A percentile compares a stretch with the other conserved stretches of the same genome.
phyloP scores from a whole-genome alignment of 306 rosid species.

The Castanea crenata region DNA sequence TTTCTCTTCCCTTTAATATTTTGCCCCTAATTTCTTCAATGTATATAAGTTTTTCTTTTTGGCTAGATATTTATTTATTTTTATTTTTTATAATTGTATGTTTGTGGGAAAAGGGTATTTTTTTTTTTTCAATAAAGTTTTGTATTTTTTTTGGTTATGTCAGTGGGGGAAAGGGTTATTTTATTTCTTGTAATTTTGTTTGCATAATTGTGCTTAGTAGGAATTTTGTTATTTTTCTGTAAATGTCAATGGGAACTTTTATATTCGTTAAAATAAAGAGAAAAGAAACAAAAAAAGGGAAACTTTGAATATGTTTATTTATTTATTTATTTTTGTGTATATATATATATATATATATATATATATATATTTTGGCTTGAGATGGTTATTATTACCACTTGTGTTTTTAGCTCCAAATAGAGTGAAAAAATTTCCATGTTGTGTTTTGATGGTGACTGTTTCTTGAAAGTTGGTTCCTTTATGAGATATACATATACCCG shows the following conservation, averaged over 20 bases:
- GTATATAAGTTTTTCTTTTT: too few relatives aligned
- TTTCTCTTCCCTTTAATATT: neutral
- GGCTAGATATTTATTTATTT: neutral
- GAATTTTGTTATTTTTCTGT: neutral
- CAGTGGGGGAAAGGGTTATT: neutral
- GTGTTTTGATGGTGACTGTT: neutral
- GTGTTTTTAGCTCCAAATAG: neutral
- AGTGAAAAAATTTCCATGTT: neutral
- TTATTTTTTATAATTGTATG: neutral
- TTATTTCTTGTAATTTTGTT: neutral
- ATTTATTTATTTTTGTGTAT: too few relatives aligned
- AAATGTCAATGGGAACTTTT: neutral
- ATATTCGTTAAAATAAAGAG: neutral
- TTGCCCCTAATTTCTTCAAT: neutral
- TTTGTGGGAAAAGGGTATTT: neutral
- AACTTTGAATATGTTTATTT: too few relatives aligned
- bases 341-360: too few relatives aligned
- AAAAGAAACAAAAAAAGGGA: neutral
- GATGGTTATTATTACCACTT: neutral
- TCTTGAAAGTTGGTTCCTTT: neutral
- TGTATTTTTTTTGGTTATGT: neutral
- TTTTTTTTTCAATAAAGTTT: neutral
- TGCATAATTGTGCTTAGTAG: neutral
- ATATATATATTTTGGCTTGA: neutral
- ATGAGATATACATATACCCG: neutral